These are phyloP conservation scores for Penicillium riverlandense DNA, from an alignment of 495 filamentous ascomycete genomes.

Conservation along the genomic window DNA sequence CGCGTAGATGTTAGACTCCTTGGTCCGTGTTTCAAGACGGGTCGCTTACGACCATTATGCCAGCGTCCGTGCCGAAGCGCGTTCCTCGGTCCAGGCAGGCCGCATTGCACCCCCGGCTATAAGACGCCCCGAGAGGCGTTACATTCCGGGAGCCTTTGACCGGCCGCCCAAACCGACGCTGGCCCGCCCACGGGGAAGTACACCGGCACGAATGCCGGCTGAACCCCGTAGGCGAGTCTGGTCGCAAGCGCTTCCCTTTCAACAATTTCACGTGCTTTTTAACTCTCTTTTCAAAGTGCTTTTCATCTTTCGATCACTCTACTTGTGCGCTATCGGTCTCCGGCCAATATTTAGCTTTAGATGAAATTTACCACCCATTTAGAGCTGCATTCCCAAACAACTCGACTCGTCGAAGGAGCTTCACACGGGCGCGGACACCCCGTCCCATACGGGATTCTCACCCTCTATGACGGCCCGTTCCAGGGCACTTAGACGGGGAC, in stretches of 20 bases:
- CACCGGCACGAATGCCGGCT: conserved; percentile 48
- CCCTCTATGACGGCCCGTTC: too few relatives aligned
- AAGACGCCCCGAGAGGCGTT: conserved; percentile 52
- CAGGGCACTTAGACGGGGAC: too few relatives aligned
- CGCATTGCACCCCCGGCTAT: conserved; percentile 49
- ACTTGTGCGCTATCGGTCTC: conserved; percentile 68
- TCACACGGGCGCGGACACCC: too few relatives aligned
- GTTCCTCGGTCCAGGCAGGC: conserved; percentile 47
- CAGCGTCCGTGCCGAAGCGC: conserved; percentile 48
- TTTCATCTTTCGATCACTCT: conserved; percentile 41
- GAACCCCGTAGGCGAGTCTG: conserved; percentile 51
- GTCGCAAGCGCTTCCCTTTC: conserved; percentile 64
- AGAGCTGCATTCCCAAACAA: conserved; percentile 19
- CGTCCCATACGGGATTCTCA: too few relatives aligned
- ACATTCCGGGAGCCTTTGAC: conserved; percentile 55
- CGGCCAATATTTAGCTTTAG: conserved; percentile 64
- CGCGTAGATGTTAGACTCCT: conserved; percentile 65
- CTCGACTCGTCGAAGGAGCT: too few relatives aligned
- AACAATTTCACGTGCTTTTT: conserved; percentile 73
- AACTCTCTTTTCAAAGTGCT: conserved; percentile 1
- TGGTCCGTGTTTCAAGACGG: conserved; percentile 53
- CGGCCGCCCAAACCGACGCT: conserved; percentile 54
- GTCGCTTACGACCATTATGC: conserved; percentile 15
- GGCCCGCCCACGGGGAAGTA: conserved; percentile 48
- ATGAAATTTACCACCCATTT: conserved; percentile 67